phyloP scores from a whole-genome alignment of 257 asterid species.

The Przewalskia tangutica region DNA sequence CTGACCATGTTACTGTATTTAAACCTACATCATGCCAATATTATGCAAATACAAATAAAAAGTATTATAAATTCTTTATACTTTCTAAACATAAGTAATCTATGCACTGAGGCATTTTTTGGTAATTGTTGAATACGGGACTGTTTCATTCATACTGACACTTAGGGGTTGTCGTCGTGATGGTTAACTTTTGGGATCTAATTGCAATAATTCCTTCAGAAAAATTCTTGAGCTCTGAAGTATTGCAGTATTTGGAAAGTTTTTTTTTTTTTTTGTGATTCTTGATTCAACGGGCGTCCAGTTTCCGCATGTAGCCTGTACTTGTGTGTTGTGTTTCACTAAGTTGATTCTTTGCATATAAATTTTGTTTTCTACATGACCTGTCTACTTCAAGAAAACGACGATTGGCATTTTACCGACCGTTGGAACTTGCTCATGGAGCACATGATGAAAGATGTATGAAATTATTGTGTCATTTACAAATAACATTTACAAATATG shows the following conservation, averaged over 20 bases:
- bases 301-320: not conserved
- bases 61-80: too few species aligned
- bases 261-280: not conserved
- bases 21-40: not conserved
- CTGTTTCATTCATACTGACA: not conserved
- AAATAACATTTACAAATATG: slow-evolving; percentile 3
- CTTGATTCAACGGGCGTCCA: not conserved
- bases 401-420: not conserved
- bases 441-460: not conserved
- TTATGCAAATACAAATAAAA: too few species aligned
- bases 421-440: not conserved
- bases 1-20: not conserved
- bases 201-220: not conserved
- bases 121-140: not conserved
- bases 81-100: too few species aligned
- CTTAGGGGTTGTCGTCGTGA: not conserved
- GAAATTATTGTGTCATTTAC: not conserved
- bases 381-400: not conserved
- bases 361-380: not conserved
- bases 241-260: not conserved
- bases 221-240: not conserved
- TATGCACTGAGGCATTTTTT: too few species aligned
- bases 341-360: not conserved
- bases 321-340: not conserved
- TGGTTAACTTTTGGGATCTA: not conserved